Evolutionary conservation across 2,329 filamentous ascomycete genomes (phyloP).

Genomic region (Cryphonectria carpinicola): DNA sequence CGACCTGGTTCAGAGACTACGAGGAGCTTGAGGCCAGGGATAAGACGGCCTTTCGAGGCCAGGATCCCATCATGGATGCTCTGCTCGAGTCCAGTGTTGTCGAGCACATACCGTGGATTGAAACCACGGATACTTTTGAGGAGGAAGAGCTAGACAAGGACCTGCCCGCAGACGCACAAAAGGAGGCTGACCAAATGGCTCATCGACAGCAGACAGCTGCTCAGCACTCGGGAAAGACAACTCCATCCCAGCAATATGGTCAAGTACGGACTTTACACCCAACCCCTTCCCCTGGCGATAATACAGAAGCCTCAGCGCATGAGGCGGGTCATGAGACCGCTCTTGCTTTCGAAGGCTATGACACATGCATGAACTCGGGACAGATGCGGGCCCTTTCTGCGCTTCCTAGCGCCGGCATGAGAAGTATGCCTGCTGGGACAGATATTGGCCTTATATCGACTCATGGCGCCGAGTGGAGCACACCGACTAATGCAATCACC

Average conservation of each 20-base stretch:
- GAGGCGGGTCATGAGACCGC: neutral
- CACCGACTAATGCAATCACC: neutral
- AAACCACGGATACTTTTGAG: conserved; percentile 73
- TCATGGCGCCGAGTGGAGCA: neutral
- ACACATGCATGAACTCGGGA: too few species aligned
- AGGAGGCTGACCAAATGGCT: conserved; percentile 53
- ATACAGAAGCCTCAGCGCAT: neutral
- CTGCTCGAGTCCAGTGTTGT: conserved; percentile 45
- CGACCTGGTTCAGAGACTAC: conserved; percentile 64
- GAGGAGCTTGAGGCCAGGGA: conserved; percentile 55
- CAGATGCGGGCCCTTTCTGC: neutral
- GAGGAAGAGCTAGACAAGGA: conserved; percentile 65
- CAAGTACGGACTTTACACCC: neutral
- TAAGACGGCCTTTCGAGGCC: conserved; percentile 58
- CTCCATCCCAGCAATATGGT: neutral
- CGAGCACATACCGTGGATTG: conserved; percentile 57
- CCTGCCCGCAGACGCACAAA: conserved; percentile 64
- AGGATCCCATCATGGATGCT: conserved; percentile 64
- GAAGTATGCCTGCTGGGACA: too few species aligned
- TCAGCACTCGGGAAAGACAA: neutral
- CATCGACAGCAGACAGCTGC: neutral
- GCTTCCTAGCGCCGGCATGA: neutral
- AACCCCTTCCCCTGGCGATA: neutral
- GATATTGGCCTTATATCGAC: neutral
- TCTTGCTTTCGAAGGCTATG: neutral